A percentile compares a stretch with the other conserved stretches of the same genome.
Conservation (phyloP, 305 asterid species). For the Salvia sclarea region DNA sequence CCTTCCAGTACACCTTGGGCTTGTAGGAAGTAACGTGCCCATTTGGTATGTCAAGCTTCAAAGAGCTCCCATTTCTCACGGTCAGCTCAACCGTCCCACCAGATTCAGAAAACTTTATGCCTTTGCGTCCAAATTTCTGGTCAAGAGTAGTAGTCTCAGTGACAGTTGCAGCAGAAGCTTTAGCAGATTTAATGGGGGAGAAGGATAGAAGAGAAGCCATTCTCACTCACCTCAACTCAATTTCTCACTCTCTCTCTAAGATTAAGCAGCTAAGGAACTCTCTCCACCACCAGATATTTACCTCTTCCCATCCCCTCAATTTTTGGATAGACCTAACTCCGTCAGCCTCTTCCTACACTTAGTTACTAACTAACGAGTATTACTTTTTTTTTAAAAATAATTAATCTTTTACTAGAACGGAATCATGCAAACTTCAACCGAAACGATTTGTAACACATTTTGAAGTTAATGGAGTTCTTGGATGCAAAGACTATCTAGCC, state of each 20-base stretch:
- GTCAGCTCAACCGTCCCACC: slow-evolving; percentile 55
- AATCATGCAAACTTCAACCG: too few species aligned
- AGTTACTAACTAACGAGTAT: not conserved
- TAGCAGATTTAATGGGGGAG: slow-evolving; percentile 38
- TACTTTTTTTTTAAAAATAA: too few species aligned
- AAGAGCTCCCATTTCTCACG: slow-evolving; percentile 76
- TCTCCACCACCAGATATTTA: slow-evolving; percentile 1
- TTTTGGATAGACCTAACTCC: slow-evolving; percentile 3
- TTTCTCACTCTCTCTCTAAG: not conserved
- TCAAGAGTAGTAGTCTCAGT: slow-evolving; percentile 43
- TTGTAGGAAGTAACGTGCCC: slow-evolving; percentile 72
- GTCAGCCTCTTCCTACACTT: not conserved
- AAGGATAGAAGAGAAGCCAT: slow-evolving; percentile 62
- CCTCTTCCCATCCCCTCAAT: not conserved
- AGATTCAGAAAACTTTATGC: slow-evolving; percentile 55
- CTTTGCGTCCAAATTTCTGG: slow-evolving; percentile 66
- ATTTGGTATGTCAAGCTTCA: slow-evolving; percentile 59
- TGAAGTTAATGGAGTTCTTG: not conserved
- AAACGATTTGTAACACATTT: too few species aligned
- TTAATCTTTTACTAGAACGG: not conserved
- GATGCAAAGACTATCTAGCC: not conserved
- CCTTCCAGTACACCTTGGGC: slow-evolving; percentile 90
- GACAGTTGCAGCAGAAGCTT: slow-evolving; percentile 36
- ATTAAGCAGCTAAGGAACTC: not conserved
- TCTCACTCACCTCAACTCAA: not conserved